Base-by-base conservation (phyloP, 1,139 yeast species). In the Zygosaccharomyces sapae region DNA sequence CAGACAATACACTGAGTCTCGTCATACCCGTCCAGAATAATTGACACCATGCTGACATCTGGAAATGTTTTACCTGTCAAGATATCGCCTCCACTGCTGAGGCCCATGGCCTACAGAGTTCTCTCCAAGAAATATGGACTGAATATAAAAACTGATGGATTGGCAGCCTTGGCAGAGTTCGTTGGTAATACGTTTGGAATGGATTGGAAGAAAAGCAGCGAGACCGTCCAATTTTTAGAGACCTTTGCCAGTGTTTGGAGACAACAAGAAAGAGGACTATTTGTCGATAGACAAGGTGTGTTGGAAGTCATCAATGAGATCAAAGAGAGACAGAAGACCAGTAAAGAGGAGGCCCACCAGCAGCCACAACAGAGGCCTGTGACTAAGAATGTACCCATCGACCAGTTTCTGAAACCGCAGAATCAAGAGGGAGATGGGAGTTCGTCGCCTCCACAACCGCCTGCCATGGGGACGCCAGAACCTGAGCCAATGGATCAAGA, bases 61-160 rank as follows among this genome's bases (percentile, higher is more conserved):
- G 61, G 59, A 4, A 54, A 69, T 3, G 76, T 72, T 6, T 73
- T 89, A 19, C 96, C 97, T 0, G 82, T 86, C 2, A 75, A 77
- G 51, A 76, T 90, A 3, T 86, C 81, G 48, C 88, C 96, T 0
- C 78, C 92, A 0, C 86, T 87, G 62, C 72, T 92, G 33, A 75
- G 98, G 41, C 98, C 98, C 0, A 71, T 90, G 42, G 97, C 97
- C 0, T 92, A 90, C 65, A 73, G 98, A 38, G 78, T 90, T 1
- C 68, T 92, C 16, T 87, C 97, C 3, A 92, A 89, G 67, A 92
- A 92, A 62, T 92, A 89, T 65, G 97, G 97, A 0, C 74, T 92
- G 22, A 90, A 90, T 63, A 78, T 92, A 53, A 89, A 92, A 59
- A 82, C 96, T 0, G 84, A 86, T 52, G 97, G 97, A 0, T 72